Evolutionary conservation across 179 eudicot genomes (phyloP).

Genomic region (Sideroxylon spinosum): DNA sequence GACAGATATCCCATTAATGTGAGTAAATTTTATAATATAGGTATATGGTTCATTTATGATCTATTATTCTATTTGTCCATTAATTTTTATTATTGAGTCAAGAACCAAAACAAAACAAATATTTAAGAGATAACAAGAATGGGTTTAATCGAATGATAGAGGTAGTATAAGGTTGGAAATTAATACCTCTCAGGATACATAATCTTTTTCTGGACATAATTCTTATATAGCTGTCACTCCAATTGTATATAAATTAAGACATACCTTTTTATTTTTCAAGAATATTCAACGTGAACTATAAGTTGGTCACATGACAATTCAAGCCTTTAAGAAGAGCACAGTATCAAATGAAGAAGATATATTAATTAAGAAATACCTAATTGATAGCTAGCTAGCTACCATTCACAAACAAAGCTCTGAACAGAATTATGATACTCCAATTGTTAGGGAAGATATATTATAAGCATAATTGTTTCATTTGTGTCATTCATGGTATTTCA

Average conservation of each 20-base stretch:
- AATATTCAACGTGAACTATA: too few relatives aligned
- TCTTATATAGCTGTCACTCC: too few relatives aligned
- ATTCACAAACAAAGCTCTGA: not conserved
- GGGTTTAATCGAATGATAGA: not conserved
- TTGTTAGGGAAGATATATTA: not conserved
- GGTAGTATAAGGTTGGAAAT: not conserved
- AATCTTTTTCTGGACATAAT: not conserved
- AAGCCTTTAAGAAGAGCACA: too few relatives aligned
- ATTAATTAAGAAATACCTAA: not conserved
- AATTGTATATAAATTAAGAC: too few relatives aligned
- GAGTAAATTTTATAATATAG: too few relatives aligned
- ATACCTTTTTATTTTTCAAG: too few relatives aligned
- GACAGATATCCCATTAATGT: too few relatives aligned
- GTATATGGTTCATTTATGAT: too few relatives aligned
- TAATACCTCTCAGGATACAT: not conserved
- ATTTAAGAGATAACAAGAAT: not conserved
- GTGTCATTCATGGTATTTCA: not conserved
- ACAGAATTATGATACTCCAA: not conserved
- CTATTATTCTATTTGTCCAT: not conserved
- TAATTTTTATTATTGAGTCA: not conserved
- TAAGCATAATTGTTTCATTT: not conserved
- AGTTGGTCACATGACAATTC: too few relatives aligned
- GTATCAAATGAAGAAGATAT: too few relatives aligned
- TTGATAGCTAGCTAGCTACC: not conserved
- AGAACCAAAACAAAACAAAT: not conserved